Percentiles rank a stretch among this genome's conserved stretches.
Conservation (phyloP, 176 grass and related monocot genomes). For the Paspalum notatum region DNA sequence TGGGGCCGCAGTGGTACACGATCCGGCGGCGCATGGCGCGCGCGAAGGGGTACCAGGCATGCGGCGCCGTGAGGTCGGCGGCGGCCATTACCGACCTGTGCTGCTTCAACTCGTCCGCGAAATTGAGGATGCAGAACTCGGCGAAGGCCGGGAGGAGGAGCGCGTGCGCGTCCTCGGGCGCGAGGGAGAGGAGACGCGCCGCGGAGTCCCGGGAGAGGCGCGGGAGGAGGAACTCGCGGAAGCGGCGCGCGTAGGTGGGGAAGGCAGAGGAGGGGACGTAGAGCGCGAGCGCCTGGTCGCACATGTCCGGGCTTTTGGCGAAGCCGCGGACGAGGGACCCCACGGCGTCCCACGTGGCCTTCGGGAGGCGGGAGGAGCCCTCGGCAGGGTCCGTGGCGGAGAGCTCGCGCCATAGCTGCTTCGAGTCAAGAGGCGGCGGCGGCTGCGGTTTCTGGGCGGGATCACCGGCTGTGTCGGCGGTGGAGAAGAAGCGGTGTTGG, state of each 20-base stretch:
- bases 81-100: conserved; percentile 60
- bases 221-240: conserved; percentile 66
- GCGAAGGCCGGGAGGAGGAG: conserved; percentile 81
- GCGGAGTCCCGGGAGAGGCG: conserved; percentile 49
- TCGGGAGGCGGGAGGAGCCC: conserved; percentile 46
- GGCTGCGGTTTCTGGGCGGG: conserved; percentile 1
- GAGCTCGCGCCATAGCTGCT: conserved; percentile 63
- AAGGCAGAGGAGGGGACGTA: conserved; percentile 77
- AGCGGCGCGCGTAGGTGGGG: conserved; percentile 49
- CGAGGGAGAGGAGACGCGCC: conserved; percentile 46
- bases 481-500: conserved; percentile 42
- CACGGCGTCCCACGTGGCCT: conserved; percentile 62
- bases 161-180: conserved; percentile 47
- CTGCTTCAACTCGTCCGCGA: conserved; percentile 58
- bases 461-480: conserved; percentile 16
- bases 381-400: conserved; percentile 29
- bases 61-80: conserved; percentile 80
- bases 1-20: conserved; percentile 91
- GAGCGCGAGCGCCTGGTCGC: conserved; percentile 79
- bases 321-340: conserved; percentile 58
- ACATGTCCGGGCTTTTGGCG: conserved; percentile 65
- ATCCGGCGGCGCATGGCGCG: conserved; percentile 85
- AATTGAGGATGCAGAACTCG: conserved; percentile 65
- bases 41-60: conserved; percentile 92
- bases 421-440: conserved; percentile 35